Evolutionary conservation across 768 basidiomycete species (phyloP).

Genomic region (Pisolithus albus): DNA sequence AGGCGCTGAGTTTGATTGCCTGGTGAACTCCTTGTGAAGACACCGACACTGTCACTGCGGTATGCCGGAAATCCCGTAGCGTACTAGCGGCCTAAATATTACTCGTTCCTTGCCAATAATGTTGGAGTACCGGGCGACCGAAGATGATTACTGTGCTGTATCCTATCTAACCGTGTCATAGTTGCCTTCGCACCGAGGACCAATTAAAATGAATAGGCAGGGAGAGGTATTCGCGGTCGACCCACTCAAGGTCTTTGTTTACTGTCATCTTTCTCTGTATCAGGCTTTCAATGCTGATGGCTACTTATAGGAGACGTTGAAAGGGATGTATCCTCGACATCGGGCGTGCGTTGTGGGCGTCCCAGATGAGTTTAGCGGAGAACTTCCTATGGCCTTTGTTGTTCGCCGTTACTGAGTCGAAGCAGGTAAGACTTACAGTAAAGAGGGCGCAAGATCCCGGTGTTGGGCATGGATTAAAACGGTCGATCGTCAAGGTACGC

Average conservation of each 20-base stretch:
- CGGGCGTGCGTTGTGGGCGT: conserved; percentile 63
- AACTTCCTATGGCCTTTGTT: conserved; percentile 66
- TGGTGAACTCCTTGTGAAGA: conserved; percentile 55
- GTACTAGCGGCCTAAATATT: conserved; percentile 28
- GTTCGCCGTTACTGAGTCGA: conserved; percentile 43
- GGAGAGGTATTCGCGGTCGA: conserved; percentile 66
- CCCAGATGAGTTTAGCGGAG: conserved; percentile 69
- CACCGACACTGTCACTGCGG: conserved; percentile 53
- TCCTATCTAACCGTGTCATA: conserved; percentile 10
- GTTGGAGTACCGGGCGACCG: conserved; percentile 27
- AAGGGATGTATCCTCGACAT: conserved; percentile 60
- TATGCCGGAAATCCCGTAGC: conserved; percentile 55
- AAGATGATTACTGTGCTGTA: not conserved
- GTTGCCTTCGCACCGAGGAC: conserved; percentile 67
- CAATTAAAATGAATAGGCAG: conserved; percentile 59
- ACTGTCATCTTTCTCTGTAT: not conserved
- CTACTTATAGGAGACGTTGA: conserved; percentile 55
- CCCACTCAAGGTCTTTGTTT: conserved; percentile 51
- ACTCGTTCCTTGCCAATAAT: conserved; percentile 5
- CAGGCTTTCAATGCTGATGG: not conserved
- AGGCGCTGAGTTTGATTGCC: conserved; percentile 47
- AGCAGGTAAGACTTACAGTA: conserved; percentile 33
- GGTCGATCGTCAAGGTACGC: conserved; percentile 48
- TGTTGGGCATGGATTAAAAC: conserved; percentile 29
- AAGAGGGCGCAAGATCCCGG: conserved; percentile 26